phyloP scores from a whole-genome alignment of 2,329 filamentous ascomycete species.

The Aspergillus proliferans region DNA sequence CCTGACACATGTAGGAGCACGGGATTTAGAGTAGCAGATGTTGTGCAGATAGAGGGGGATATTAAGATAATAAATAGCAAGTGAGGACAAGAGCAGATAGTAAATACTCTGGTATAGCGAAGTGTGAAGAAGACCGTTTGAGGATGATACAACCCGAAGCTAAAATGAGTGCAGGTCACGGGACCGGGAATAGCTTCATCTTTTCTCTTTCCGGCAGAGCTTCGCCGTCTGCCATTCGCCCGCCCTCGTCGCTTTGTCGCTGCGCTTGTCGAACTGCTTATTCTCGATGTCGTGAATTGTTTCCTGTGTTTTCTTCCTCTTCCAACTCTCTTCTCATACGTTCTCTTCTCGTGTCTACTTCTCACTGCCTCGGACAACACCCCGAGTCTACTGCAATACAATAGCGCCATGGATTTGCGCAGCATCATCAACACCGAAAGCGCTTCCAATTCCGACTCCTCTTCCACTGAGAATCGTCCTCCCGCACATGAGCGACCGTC shows the following conservation, averaged over 20 bases:
- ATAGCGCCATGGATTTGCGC: conserved; percentile 44
- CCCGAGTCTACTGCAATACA: not conserved
- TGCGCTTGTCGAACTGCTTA: not conserved
- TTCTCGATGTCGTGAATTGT: not conserved
- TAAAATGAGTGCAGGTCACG: not conserved
- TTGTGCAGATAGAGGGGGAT: not conserved
- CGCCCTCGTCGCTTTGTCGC: not conserved
- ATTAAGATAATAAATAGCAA: not conserved
- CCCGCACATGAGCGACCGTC: conserved; percentile 24
- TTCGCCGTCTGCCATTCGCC: not conserved
- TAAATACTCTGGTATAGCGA: not conserved
- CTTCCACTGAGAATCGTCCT: conserved; percentile 20
- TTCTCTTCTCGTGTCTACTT: conserved; percentile 1
- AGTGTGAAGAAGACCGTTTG: not conserved
- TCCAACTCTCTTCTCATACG: not conserved
- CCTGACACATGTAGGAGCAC: too few relatives aligned
- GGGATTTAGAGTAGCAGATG: too few relatives aligned
- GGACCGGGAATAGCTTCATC: not conserved
- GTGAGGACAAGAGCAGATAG: not conserved
- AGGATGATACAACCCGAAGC: not conserved
- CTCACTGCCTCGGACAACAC: not conserved
- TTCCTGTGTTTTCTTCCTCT: not conserved
- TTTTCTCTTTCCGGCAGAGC: not conserved
- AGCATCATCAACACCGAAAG: conserved; percentile 47
- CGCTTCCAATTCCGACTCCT: conserved; percentile 21